Evolutionary conservation across 768 basidiomycete species (phyloP), one percentile per base, ranked within the genome.

Genomic region (Cystofilobasidium bisporidii): DNA sequence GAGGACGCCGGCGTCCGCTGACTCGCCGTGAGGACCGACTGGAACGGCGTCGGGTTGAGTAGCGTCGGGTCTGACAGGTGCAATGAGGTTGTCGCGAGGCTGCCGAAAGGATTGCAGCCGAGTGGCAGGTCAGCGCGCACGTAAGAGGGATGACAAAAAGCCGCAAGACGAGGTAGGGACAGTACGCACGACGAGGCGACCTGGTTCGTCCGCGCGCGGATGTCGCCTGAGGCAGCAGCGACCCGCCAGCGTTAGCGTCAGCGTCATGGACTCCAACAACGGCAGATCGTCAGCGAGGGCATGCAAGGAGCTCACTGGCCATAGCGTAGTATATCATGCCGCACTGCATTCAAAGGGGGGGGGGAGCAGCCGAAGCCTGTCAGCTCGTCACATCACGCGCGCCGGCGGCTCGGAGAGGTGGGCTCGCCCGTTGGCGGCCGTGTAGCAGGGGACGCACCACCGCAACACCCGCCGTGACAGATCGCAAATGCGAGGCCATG

Each of bases 301-400:
- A n/a, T n/a, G n/a, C n/a, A 36, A 36, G 36, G 36, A 5, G 36
- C 20, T 48, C 32, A 28, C 32, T 63, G 2, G 62, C 48, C n/a
- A 63, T 36, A 2, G 62, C 18, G 50, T 63, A 63, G 62, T 63
- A 63, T 14, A 63, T 53, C 50, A 50, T 50, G 33, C 48, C 62
- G 40, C 40, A 43, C 60, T 61, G 41, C 36, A n/a, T 8, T 17
- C 12, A 33, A 40, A 33, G 18, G 56, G 36, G 33, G 22, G 22
- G 33, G 57, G 33, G 24, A 43, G 59, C 9, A 6, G 45, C 11
- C 20, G n/a, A n/a, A n/a, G n/a, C n/a, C n/a, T n/a, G n/a, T n/a
- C n/a, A n/a, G n/a, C n/a, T n/a, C n/a, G n/a, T n/a, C n/a, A n/a
- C n/a, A n/a, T n/a, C n/a, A n/a, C n/a, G n/a, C n/a, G n/a, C n/a